These are phyloP conservation scores for Paraleonurus japonicus DNA, from an alignment of 257 asterid genomes.

Conservation along the genomic window DNA sequence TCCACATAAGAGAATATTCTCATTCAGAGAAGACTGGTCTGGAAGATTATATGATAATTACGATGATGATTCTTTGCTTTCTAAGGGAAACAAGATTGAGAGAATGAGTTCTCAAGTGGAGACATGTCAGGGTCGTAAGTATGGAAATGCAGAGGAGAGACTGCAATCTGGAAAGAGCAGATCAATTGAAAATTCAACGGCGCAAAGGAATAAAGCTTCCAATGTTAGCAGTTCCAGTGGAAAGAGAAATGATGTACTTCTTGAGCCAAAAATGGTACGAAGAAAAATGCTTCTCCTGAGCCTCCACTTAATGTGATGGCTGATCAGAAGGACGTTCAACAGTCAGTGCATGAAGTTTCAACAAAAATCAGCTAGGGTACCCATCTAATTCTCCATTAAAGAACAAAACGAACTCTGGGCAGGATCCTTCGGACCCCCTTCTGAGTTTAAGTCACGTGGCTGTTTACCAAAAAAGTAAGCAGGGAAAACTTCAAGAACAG, in stretches of 20 bases:
- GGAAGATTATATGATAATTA: constrained; percentile 37
- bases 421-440: constrained; percentile 36
- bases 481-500: constrained; percentile 38
- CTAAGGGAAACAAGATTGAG: constrained; percentile 37
- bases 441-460: constrained; percentile 41
- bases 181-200: constrained; percentile 36
- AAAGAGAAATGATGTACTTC: not conserved
- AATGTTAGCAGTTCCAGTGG: not conserved
- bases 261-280: not conserved
- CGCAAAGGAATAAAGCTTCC: constrained; percentile 30
- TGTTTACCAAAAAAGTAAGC: constrained; percentile 30
- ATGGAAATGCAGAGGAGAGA: constrained; percentile 38
- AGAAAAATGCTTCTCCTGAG: constrained; percentile 24
- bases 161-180: constrained; percentile 37
- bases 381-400: constrained; percentile 34
- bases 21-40: constrained; percentile 40
- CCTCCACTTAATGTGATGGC: constrained; percentile 30
- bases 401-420: constrained; percentile 29
- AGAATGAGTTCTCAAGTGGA: constrained; percentile 37
- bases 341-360: constrained; percentile 30
- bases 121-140: constrained; percentile 28
- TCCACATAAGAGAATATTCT: constrained; percentile 34
- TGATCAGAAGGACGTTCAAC: constrained; percentile 40
- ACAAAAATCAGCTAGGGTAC: constrained; percentile 43
- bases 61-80: constrained; percentile 40